Evolutionary conservation across 306 rosid species (phyloP), one percentile per base, ranked within the genome.

Genomic region (Pueraria montana): DNA sequence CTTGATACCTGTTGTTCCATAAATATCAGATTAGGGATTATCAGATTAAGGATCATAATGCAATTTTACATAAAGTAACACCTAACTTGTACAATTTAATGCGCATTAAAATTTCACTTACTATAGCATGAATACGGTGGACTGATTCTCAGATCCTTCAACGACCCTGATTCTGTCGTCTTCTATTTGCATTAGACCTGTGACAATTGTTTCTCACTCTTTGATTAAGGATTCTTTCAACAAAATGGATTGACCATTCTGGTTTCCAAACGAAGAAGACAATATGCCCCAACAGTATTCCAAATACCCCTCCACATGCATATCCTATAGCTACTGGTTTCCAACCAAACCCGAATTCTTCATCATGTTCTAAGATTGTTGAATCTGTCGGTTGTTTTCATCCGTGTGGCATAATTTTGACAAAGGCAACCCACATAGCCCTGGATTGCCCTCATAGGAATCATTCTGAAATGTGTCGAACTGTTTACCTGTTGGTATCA

Each of bases 401-500:
- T 61, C 48, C 1, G 3, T 18, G 0, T 24, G 7, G 64, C 79
- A 84, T 12, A 63, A 13, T 43, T 52, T 55, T 43, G 79, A 32
- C 21, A 84, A 21, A 2, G 90, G 90, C 10, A 2, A 23, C 32
- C 88, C 86, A 17, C 80, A 84, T 2, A 85, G 65, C 10, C 65
- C 77, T 1, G 0, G 26, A 45, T 87, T 87, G 6, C 78, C 87
- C 0, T 2, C 0, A 9, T 65, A 87, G 4, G 90, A 87, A 6
- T 45, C 50, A 0, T 12, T 74, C 0, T 12, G 23, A 30, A 87
- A 87, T 50, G 86, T 87, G 23, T 71, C 7, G 42, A 87, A 87
- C 9, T 87, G 87, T 11, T 59, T 74, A 6, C 90, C 87, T 38
- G 8, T 43, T 7, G 91, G 89, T 20, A 88, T 84, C 2, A 0